Evolutionary conservation across 2,329 filamentous ascomycete genomes (phyloP), one percentile per base, ranked within the genome.

Genomic region (Trichophyton rubrum): DNA sequence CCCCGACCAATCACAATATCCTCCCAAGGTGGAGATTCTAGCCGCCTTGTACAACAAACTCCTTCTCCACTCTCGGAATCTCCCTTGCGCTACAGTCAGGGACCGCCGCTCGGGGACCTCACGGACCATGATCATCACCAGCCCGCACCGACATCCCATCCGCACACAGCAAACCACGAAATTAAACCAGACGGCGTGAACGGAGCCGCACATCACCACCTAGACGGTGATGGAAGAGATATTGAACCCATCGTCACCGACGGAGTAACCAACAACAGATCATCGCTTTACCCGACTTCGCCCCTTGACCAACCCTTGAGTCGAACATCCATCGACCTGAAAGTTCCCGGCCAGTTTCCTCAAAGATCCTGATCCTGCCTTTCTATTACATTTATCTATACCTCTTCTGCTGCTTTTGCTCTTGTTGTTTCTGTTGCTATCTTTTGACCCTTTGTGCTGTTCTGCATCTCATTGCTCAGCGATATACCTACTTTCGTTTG

Each of bases 271-370:
- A 53, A 53, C 22, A 53, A 53, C 15, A 22, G 49, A 13, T 53
- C 49, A 53, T 53, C 49, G 4, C 11, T 53, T 6, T 53, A 53
- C 22, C 49, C 49, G 30, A 53, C 49, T 15, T 53, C 49, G 5
- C 27, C 27, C 9, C 49, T 53, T 15, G 49, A 53, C 6, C 43
- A 73, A 77, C 55, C 78, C 80, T 64, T 75, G 49, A 27, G 17
- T 24, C 49, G 49, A 11, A 53, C 78, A 5, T 77, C 79, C 11
- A 82, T 88, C 51, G 84, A 85, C 67, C 72, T 89, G 58, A 85
- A 87, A 68, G 80, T 90, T 17, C 87, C 87, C 2, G 87, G 87
- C 9, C 79, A 85, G 65, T 90, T 80, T 68, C 84, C 84, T 7
- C 55, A 43, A 60, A 49, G 59, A 59, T 13, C 56, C 20, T 43